Base-by-base conservation (phyloP, 139 green algal species). In the Trebouxia sp. region DNA sequence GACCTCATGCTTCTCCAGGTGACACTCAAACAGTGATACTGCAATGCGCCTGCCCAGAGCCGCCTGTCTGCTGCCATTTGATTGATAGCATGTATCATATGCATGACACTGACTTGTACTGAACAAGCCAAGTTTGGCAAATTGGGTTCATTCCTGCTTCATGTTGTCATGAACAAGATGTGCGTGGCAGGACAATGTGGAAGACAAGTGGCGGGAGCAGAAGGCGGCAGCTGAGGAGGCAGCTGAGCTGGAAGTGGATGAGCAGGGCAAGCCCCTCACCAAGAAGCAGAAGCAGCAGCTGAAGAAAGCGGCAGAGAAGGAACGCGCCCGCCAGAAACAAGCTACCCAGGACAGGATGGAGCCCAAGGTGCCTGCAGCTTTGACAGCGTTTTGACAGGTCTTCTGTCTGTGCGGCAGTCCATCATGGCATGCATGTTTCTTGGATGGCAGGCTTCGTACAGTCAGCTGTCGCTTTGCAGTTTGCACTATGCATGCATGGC, bases 141-240 rank as follows among this genome's bases (percentile, higher is more conserved):
- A n/a, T n/a, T n/a, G n/a, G 47, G 47, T 14, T 2, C 3, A 6
- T 26, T 53, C 3, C 14, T 53, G 47, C 15, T 53, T 14, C 3
- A 53, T 14, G 47, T 53, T 53, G 47, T 53, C 47, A 3, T 26
- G 15, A 17, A 26, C 47, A 53, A 14, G 3, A 53, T 5, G 47
- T 53, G 35, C 32, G 10, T 72, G 50, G 66, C 84, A 94, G 88
- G 85, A 82, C 67, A 89, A 81, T 66, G 56, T 87, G 14, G 91
- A 95, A 75, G 88, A 96, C 76, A 45, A 78, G 37, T 90, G 69
- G 58, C 79, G 69, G 56, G 82, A 86, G 37, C 48, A 84, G 72
- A 82, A 90, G 65, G 80, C 80, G 45, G 76, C 75, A 48, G 69
- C 28, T 56, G 72, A 83, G 79, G 55, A 37, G 17, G 45, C 48